Percentiles rank a stretch among this genome's conserved stretches.
Conservation (phyloP, 2,329 filamentous ascomycete genomes). For the Pseudocercospora vitis region DNA sequence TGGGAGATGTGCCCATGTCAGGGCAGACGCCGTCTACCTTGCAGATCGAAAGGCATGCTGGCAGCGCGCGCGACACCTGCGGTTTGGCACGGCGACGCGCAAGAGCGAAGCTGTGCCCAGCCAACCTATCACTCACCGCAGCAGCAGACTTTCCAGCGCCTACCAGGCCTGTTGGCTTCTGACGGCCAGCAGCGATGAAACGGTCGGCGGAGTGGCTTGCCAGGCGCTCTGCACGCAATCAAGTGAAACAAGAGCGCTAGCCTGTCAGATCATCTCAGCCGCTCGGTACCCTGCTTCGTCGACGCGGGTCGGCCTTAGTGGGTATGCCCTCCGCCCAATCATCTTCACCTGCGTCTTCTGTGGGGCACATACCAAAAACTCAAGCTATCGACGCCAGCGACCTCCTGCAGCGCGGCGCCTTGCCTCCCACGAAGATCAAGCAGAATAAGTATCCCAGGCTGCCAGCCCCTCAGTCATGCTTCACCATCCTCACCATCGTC, state of each 20-base stretch:
- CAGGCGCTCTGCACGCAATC: conserved; percentile 22
- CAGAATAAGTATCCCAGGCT: conserved; percentile 16
- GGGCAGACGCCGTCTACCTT: conserved; percentile 6
- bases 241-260: conserved; percentile 15
- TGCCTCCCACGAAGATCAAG: conserved; percentile 12
- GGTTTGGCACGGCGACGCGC: conserved; percentile 16
- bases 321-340: conserved; percentile 19
- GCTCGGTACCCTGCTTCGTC: conserved; percentile 12
- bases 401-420: conserved; percentile 24
- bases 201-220: conserved; percentile 16
- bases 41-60: conserved; percentile 1
- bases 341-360: conserved; percentile 3
- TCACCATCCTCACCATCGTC: conserved; percentile 11
- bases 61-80: conserved; percentile 12
- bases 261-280: conserved; percentile 15
- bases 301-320: conserved; percentile 21
- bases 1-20: no score
- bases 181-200: conserved; percentile 16
- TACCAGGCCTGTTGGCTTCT: conserved; percentile 18
- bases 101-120: background rate
- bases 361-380: conserved; percentile 21
- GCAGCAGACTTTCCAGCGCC: conserved; percentile 19
- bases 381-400: conserved; percentile 17
- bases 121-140: conserved; percentile 16
- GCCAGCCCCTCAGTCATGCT: conserved; percentile 10